Evolutionary conservation across 345 rosid species (phyloP).

Genomic region (Laguncularia racemosa): DNA sequence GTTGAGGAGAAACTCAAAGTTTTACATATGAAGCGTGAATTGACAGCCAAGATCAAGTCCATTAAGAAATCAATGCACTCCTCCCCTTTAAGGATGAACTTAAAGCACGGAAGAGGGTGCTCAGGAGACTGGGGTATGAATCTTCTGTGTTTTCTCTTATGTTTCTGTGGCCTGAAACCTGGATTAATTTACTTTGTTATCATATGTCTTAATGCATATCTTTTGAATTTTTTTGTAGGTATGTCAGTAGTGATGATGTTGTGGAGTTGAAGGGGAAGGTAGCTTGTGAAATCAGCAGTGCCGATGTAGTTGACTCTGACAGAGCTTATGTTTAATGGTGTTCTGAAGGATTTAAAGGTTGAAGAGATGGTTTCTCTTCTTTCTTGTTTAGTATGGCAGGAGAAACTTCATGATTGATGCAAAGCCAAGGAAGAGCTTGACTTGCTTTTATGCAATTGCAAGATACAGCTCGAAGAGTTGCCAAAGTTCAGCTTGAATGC

Average conservation of each 20-base stretch:
- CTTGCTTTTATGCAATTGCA: constrained; percentile 74
- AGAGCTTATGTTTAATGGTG: constrained; percentile 91
- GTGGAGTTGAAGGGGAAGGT: constrained; percentile 88
- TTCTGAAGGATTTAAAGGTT: constrained; percentile 69
- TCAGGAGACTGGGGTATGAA: constrained; percentile 84
- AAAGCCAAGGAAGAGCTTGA: constrained; percentile 95
- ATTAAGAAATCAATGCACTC: constrained; percentile 67
- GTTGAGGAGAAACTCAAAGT: constrained; percentile 73
- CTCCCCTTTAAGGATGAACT: constrained; percentile 95
- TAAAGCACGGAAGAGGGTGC: constrained; percentile 90
- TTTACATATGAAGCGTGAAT: constrained; percentile 66
- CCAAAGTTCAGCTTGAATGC: constrained; percentile 87
- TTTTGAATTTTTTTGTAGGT: constrained; percentile 25
- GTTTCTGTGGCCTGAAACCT: background rate
- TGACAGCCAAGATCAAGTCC: constrained; percentile 69
- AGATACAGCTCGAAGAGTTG: constrained; percentile 83
- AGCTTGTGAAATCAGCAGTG: constrained; percentile 90
- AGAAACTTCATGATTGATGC: constrained; percentile 83
- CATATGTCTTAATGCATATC: too few species aligned
- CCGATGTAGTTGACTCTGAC: constrained; percentile 92
- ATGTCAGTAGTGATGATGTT: constrained; percentile 58
- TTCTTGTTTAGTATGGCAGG: constrained; percentile 97
- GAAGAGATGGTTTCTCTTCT: constrained; percentile 94
- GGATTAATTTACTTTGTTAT: background rate
- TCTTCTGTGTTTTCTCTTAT: background rate